These are phyloP conservation scores for Trypanosomatidae sp. DNA, from an alignment of 208 protist genomes.

Conservation along the genomic window DNA sequence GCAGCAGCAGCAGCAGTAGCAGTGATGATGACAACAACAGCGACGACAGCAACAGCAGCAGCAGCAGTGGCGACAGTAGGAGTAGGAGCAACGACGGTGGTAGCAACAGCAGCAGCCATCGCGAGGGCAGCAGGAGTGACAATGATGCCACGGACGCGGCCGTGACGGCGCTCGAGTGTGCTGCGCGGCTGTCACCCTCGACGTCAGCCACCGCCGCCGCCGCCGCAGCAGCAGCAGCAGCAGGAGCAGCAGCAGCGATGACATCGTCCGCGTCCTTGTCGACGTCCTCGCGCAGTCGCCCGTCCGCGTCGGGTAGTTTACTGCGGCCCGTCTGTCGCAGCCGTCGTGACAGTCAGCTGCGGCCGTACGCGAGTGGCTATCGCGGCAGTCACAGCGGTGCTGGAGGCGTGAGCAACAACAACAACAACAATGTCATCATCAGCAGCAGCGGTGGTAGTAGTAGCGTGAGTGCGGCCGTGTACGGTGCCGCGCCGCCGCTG, in stretches of 20 bases:
- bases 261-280: neutral
- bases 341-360: too few relatives aligned
- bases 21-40: slow-evolving; percentile 1
- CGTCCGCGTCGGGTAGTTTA: too few relatives aligned
- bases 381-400: neutral
- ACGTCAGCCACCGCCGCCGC: neutral
- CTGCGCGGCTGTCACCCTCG: neutral
- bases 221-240: neutral
- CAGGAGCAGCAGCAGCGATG: neutral
- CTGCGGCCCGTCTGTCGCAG: too few relatives aligned
- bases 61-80: neutral
- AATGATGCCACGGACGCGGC: too few relatives aligned
- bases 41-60: neutral
- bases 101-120: neutral
- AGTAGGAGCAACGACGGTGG: neutral
- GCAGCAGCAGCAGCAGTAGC: neutral
- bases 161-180: too few relatives aligned
- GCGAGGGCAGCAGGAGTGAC: too few relatives aligned
- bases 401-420: neutral
- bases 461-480: too few relatives aligned
- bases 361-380: too few relatives aligned
- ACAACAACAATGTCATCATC: slow-evolving; percentile 1
- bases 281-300: too few relatives aligned
- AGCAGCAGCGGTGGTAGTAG: neutral
- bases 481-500: too few relatives aligned